These are phyloP conservation scores for Saxophila tyrrhenica DNA, from an alignment of 495 filamentous ascomycete genomes.

Conservation along the genomic window DNA sequence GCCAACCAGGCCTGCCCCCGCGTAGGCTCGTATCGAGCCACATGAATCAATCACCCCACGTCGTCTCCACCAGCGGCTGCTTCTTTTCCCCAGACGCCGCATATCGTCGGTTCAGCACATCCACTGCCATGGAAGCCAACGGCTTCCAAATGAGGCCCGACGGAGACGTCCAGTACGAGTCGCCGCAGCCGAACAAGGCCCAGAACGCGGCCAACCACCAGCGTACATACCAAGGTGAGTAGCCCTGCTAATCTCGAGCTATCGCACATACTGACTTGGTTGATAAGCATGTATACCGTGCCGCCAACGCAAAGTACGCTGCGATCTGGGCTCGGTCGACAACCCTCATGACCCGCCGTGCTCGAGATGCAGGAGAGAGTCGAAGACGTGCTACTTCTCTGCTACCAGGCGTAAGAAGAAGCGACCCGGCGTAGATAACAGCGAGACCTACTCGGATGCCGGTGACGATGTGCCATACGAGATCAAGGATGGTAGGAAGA, in stretches of 20 bases:
- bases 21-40: not conserved
- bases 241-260: not conserved
- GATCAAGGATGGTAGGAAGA: conserved; percentile 30
- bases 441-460: conserved; percentile 35
- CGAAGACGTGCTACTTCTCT: conserved; percentile 93
- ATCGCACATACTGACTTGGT: not conserved
- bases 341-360: conserved; percentile 90
- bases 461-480: conserved; percentile 35
- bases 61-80: not conserved
- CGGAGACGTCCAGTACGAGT: conserved; percentile 6
- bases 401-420: conserved; percentile 90
- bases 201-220: conserved; percentile 8
- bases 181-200: not conserved
- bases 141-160: not conserved
- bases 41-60: not conserved
- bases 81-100: conserved; percentile 1
- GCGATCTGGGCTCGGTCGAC: conserved; percentile 88
- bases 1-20: too few species aligned
- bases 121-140: conserved; percentile 11
- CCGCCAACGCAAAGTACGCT: conserved; percentile 82
- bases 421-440: conserved; percentile 22
- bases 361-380: conserved; percentile 81
- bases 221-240: conserved; percentile 20
- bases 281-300: conserved; percentile 63
- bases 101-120: conserved; percentile 15